Percentiles rank a stretch among this genome's conserved stretches.
Evolutionary conservation across 148 eudicot species (phyloP).

Genomic region (Vaccinium darrowii): DNA sequence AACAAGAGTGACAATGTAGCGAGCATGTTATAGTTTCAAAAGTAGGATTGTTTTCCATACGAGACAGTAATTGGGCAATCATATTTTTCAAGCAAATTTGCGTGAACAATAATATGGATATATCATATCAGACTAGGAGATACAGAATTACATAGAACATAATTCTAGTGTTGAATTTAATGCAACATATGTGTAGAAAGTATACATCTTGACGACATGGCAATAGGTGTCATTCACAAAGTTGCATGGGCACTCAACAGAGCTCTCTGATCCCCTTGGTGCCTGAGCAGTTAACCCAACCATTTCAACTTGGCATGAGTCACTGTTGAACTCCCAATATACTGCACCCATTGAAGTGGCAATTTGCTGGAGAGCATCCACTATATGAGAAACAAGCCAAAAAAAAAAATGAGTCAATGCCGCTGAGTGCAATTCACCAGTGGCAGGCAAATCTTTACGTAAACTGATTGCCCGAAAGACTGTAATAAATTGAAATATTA

Average conservation of each 20-base stretch:
- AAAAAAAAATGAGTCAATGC: not conserved
- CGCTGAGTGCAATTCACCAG: not conserved
- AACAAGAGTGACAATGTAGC: not conserved
- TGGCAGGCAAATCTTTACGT: not conserved
- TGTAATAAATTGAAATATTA: not conserved
- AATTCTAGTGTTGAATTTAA: not conserved
- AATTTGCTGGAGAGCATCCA: slow-evolving; percentile 52
- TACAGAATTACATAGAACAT: not conserved
- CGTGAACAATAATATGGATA: not conserved
- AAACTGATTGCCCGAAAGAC: not conserved
- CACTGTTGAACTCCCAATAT: slow-evolving; percentile 50
- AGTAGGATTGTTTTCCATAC: not conserved
- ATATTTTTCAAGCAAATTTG: not conserved
- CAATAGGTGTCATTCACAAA: slow-evolving; percentile 44
- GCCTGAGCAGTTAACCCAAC: slow-evolving; percentile 33
- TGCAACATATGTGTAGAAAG: slow-evolving; percentile 17
- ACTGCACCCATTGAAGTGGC: slow-evolving; percentile 54
- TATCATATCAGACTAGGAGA: slow-evolving; percentile 1
- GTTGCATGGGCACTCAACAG: slow-evolving; percentile 50
- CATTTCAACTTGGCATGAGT: slow-evolving; percentile 42
- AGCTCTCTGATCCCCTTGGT: slow-evolving; percentile 34
- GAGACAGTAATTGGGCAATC: not conserved
- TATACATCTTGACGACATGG: slow-evolving; percentile 59
- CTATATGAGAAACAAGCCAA: slow-evolving; percentile 23
- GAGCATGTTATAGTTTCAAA: not conserved